phyloP scores from a whole-genome alignment of 2,329 filamentous ascomycete genomes.

The Huntiella decipiens region DNA sequence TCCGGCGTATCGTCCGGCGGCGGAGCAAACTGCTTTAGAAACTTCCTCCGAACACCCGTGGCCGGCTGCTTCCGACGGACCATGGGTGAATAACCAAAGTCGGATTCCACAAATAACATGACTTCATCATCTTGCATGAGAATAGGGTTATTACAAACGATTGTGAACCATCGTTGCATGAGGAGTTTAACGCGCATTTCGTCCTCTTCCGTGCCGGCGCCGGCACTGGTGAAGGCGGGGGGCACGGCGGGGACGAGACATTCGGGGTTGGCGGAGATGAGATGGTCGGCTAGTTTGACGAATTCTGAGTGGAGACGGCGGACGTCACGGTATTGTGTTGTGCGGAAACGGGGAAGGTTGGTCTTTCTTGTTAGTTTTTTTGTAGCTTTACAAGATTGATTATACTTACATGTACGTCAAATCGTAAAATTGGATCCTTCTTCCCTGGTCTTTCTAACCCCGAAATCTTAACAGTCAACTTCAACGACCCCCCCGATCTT shows the following conservation, averaged over 20 bases:
- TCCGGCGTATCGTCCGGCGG: slow-evolving; percentile 95
- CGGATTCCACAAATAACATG: slow-evolving; percentile 95
- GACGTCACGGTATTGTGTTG: slow-evolving; percentile 94
- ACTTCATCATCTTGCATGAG: slow-evolving; percentile 93
- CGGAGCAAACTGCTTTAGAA: slow-evolving; percentile 94
- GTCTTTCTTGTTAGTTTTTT: slow-evolving; percentile 37
- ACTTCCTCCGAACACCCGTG: slow-evolving; percentile 83
- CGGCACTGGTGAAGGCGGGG: slow-evolving; percentile 82
- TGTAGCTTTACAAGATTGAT: not conserved
- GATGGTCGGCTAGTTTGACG: slow-evolving; percentile 82
- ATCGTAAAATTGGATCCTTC: slow-evolving; percentile 86
- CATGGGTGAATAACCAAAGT: slow-evolving; percentile 94
- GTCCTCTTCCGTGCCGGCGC: slow-evolving; percentile 90
- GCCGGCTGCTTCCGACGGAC: slow-evolving; percentile 92
- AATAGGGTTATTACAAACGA: slow-evolving; percentile 77
- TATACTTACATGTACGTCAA: slow-evolving; percentile 71
- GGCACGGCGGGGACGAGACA: slow-evolving; percentile 86
- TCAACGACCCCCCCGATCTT: slow-evolving; percentile 30
- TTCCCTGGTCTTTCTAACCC: slow-evolving; percentile 81
- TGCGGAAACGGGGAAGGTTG: slow-evolving; percentile 94
- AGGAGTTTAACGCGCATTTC: slow-evolving; percentile 73
- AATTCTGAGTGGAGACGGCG: slow-evolving; percentile 92
- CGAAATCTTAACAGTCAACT: slow-evolving; percentile 86
- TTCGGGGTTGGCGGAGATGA: slow-evolving; percentile 95
- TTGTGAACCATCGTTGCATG: slow-evolving; percentile 89